Percentiles rank a stretch among this genome's conserved stretches.
These are phyloP conservation scores for Paramecium bursaria DNA, from an alignment of 73 alveolate species.

Conservation along the genomic window DNA sequence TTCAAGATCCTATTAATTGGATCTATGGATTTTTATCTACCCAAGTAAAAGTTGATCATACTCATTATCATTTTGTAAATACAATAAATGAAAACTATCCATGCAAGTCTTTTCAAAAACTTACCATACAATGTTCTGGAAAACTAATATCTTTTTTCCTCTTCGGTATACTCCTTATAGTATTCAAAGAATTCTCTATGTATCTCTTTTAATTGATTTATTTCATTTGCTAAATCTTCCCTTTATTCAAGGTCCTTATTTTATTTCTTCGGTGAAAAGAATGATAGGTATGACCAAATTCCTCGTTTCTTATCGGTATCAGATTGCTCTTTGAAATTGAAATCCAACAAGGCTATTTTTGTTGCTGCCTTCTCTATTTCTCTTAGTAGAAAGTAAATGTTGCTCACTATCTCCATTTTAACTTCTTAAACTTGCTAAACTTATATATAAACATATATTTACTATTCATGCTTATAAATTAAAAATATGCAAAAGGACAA, in stretches of 20 bases:
- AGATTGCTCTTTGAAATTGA: no score
- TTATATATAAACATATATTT: not conserved
- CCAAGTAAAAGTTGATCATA: slow-evolving; percentile 37
- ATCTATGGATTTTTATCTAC: slow-evolving; percentile 70
- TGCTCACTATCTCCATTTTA: slow-evolving; percentile 9
- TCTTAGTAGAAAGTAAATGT: slow-evolving; percentile 21
- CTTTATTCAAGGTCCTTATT: slow-evolving; percentile 24
- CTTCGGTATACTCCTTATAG: not conserved
- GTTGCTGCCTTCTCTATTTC: slow-evolving; percentile 30
- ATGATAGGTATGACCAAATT: no score
- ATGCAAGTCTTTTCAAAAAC: slow-evolving; percentile 41
- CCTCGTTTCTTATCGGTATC: no score
- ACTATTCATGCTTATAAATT: not conserved
- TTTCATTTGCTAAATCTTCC: slow-evolving; percentile 36
- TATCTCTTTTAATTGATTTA: slow-evolving; percentile 9
- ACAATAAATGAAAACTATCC: slow-evolving; percentile 55
- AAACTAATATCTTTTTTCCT: not conserved
- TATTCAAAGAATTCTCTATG: slow-evolving; percentile 48
- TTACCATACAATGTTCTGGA: slow-evolving; percentile 40
- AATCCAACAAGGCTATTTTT: slow-evolving; percentile 12
- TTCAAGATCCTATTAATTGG: slow-evolving; percentile 67
- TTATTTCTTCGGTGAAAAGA: no score
- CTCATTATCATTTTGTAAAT: slow-evolving; percentile 62
- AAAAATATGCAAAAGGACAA: slow-evolving; percentile 16
- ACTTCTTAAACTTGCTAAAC: slow-evolving; percentile 33